phyloP scores from a whole-genome alignment of 176 grass and related monocot genomes.

The Musa schizocarpa region DNA sequence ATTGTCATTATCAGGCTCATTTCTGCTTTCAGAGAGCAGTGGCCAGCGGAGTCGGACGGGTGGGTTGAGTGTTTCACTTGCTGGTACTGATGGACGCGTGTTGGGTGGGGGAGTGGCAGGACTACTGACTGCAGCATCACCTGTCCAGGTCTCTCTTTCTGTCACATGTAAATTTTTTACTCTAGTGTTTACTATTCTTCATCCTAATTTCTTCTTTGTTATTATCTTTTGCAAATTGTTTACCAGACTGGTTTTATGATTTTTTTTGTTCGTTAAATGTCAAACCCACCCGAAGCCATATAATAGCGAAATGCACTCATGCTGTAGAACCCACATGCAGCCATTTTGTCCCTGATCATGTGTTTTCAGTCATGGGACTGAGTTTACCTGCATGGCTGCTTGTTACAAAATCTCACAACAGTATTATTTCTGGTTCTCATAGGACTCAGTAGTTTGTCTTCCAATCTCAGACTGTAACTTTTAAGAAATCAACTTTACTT shows the following conservation, averaged over 20 bases:
- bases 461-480: no score
- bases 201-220: neutral
- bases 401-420: no score
- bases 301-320: no score
- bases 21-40: conserved; percentile 57
- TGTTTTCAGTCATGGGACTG: no score
- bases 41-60: conserved; percentile 77
- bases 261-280: no score
- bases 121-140: conserved; percentile 83
- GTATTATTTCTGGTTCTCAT: no score
- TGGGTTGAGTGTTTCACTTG: conserved; percentile 82
- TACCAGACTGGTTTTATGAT: neutral
- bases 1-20: conserved; percentile 80
- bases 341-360: no score
- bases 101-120: conserved; percentile 89
- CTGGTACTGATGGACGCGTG: conserved; percentile 79
- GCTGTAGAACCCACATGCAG: no score
- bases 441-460: no score
- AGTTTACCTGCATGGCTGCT: no score
- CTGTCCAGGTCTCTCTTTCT: conserved; percentile 58
- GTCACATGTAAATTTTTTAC: neutral
- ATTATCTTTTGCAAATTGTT: neutral
- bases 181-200: neutral
- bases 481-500: no score
- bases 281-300: no score